These are phyloP conservation scores for Suillus ampliporus DNA, from an alignment of 768 basidiomycete genomes.

Conservation along the genomic window DNA sequence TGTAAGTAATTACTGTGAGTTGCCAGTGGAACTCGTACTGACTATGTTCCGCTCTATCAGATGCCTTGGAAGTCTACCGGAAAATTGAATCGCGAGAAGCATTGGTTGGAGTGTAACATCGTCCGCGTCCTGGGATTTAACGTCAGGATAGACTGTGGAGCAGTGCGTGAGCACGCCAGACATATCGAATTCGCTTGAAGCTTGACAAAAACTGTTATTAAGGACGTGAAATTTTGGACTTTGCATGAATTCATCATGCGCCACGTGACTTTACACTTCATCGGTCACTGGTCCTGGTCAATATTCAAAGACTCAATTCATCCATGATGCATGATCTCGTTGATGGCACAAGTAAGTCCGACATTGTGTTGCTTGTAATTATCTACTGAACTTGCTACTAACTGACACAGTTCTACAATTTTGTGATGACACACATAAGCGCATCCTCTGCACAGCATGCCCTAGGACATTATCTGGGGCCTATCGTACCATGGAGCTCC, in stretches of 20 bases:
- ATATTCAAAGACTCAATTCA: neutral
- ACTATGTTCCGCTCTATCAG: too few species aligned
- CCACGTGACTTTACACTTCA: neutral
- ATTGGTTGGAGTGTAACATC: too few species aligned
- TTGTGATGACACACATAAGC: neutral
- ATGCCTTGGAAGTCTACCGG: too few species aligned
- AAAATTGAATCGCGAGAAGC: too few species aligned
- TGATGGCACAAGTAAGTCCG: neutral
- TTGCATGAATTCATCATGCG: neutral
- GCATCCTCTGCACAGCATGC: neutral
- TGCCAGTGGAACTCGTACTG: too few species aligned
- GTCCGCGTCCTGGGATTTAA: too few species aligned
- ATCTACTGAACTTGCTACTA: neutral
- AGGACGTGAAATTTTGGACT: neutral
- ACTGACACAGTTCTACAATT: slow-evolving; percentile 2
- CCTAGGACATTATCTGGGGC: neutral
- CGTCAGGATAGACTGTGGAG: too few species aligned
- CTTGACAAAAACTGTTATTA: neutral
- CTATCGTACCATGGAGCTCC: slow-evolving; percentile 1
- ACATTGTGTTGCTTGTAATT: neutral
- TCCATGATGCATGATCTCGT: neutral
- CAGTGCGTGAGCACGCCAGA: neutral
- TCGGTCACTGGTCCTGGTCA: too few species aligned
- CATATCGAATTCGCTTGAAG: neutral
- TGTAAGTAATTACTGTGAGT: too few species aligned